Evolutionary conservation across 768 basidiomycete species (phyloP), one percentile per base, ranked within the genome.

Genomic region (Strobilomyces dryophilus): DNA sequence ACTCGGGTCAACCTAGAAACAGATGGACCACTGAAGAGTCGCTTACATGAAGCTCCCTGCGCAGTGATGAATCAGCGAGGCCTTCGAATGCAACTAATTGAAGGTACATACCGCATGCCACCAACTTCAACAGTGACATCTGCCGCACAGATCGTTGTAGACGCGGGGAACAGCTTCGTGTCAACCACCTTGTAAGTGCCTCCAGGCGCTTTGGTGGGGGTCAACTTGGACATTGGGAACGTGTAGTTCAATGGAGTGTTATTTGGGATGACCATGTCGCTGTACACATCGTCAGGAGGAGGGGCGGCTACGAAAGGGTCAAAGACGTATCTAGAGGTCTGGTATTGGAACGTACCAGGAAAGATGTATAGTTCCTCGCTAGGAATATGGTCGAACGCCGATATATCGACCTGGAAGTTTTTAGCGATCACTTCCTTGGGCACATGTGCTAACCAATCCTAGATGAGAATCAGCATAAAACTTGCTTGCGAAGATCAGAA

Each of bases 401-500:
- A 67, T 4, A 73, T 71, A 45, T 66, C 61, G 7, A 74, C 62
- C 35, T 78, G 76, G 63, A 87, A 86, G 65, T 85, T 87, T 70
- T 85, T 84, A 15, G 82, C 82, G 3, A 86, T 67, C 0, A 83
- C 79, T 42, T 77, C 74, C 56, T 76, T 73, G 10, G 82, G 81
- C 15, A 81, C 73, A 58, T 87, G 85, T 4, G 84, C 74, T 21
- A 86, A 71, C 83, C 85, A 87, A 54, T 87, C 85, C 52, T 84
- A 79, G 17, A 51, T 49, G 12, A 49, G n/a, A 32, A 27, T 34
- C 31, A 10, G 24, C 20, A 29, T 32, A 10, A 47, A 45, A 6
- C 5, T 34, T 4, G 11, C 35, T 15, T 4, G 14, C 20, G 15
- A 44, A 34, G 21, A 39, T 24, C 8, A 8, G 45, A 20, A 48